Evolutionary conservation across 164 flowering plant species (phyloP).

Genomic region (Liriodendron chinense): DNA sequence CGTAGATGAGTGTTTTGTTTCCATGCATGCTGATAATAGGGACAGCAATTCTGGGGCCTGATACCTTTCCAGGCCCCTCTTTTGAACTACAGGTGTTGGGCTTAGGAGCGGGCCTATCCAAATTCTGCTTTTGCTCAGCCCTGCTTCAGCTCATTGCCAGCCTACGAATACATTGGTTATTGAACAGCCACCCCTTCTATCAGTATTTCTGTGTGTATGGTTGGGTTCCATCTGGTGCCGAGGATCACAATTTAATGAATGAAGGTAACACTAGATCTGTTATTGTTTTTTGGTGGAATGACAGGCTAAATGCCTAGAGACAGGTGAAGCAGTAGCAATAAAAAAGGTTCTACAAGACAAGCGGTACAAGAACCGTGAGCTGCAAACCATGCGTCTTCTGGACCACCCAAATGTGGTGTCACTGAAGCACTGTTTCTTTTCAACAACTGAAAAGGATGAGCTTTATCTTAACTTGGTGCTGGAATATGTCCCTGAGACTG

Average conservation of each 20-base stretch:
- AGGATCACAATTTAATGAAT: neutral
- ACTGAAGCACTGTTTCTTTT: slow-evolving; percentile 64
- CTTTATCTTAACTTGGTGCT: slow-evolving; percentile 60
- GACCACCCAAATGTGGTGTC: slow-evolving; percentile 63
- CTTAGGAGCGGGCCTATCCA: neutral
- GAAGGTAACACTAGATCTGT: neutral
- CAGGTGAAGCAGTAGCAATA: slow-evolving; percentile 71
- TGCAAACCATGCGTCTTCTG: slow-evolving; percentile 68
- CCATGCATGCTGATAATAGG: neutral
- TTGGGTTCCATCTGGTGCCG: neutral
- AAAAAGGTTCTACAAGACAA: slow-evolving; percentile 76
- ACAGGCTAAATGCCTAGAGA: slow-evolving; percentile 77
- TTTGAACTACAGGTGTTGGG: no score
- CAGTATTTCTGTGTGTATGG: neutral
- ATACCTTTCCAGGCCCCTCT: neutral
- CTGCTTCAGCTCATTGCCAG: neutral
- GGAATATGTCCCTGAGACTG: slow-evolving; percentile 71
- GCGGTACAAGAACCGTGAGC: slow-evolving; percentile 72
- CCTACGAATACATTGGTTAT: neutral
- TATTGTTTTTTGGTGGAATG: slow-evolving; percentile 3
- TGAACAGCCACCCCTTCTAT: neutral
- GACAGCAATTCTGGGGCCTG: neutral
- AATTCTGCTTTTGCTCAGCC: neutral
- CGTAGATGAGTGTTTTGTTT: neutral
- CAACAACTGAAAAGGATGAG: slow-evolving; percentile 63